A percentile compares a stretch with the other conserved stretches of the same genome.
phyloP scores from a whole-genome alignment of 306 rosid species.

The Cucurbita ficifolia region DNA sequence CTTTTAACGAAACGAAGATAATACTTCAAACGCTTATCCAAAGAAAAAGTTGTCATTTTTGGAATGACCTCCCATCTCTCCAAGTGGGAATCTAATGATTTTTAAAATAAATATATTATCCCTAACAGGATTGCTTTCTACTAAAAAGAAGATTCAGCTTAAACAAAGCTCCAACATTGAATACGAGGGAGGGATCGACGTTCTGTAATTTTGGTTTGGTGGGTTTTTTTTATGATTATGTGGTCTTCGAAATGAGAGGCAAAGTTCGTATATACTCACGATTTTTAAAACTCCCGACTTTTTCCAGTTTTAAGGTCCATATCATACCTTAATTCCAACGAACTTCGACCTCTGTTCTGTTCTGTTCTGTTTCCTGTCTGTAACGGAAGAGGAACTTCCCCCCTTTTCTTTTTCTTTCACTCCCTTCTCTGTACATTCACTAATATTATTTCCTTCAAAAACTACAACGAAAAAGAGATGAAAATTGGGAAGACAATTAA shows the following conservation, averaged over 20 bases:
- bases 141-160: background rate
- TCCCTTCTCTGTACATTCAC: conserved; percentile 44
- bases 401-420: no score
- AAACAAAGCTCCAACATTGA: no score
- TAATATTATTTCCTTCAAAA: conserved; percentile 43
- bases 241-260: background rate
- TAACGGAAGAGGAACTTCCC: background rate
- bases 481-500: background rate
- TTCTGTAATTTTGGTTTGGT: background rate
- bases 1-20: background rate
- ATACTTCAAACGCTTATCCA: background rate
- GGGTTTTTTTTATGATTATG: background rate
- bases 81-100: background rate
- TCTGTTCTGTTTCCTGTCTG: background rate
- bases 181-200: background rate
- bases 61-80: background rate
- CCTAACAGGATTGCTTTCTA: background rate
- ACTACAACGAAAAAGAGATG: background rate
- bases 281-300: background rate
- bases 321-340: background rate
- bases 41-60: background rate
- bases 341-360: background rate
- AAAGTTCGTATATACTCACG: background rate
- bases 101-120: background rate
- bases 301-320: conserved; percentile 2